Evolutionary conservation across 2,329 filamentous ascomycete genomes (phyloP).

Genomic region (Ophiostoma fasciatum): DNA sequence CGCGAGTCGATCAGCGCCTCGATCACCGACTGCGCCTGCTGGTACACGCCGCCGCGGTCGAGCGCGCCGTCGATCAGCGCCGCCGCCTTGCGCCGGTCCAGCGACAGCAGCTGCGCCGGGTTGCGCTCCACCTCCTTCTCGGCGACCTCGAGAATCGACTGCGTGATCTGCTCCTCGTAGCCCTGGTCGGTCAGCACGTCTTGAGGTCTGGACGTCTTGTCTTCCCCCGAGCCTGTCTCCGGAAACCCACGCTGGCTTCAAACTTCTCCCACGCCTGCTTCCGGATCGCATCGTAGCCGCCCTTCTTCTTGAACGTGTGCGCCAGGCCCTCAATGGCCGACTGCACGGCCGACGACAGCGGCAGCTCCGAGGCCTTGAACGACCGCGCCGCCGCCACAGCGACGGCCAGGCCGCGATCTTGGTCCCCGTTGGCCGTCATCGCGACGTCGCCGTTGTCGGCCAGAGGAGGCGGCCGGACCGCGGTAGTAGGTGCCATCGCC

Average conservation of each 20-base stretch:
- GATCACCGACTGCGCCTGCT: slow-evolving; percentile 52
- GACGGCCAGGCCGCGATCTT: neutral
- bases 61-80: slow-evolving; percentile 65
- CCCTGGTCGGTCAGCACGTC: slow-evolving; percentile 31
- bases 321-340: slow-evolving; percentile 59
- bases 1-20: slow-evolving; percentile 51
- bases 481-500: too few species aligned
- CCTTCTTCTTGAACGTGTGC: slow-evolving; percentile 77
- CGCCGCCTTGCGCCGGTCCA: slow-evolving; percentile 59
- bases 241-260: slow-evolving; percentile 45
- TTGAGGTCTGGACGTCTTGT: neutral
- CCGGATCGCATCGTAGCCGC: slow-evolving; percentile 63
- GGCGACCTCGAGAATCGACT: slow-evolving; percentile 53
- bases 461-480: too few species aligned
- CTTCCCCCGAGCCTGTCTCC: slow-evolving; percentile 12
- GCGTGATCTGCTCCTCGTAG: slow-evolving; percentile 51
- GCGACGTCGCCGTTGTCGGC: too few species aligned
- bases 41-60: slow-evolving; percentile 62
- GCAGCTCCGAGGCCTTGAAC: slow-evolving; percentile 61
- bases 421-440: neutral
- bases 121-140: slow-evolving; percentile 64
- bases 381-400: slow-evolving; percentile 2
- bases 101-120: slow-evolving; percentile 52
- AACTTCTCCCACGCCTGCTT: slow-evolving; percentile 67
- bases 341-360: slow-evolving; percentile 56